phyloP scores from a whole-genome alignment of 202 grass and related monocot species.

The Schoenoplectus triqueter region DNA sequence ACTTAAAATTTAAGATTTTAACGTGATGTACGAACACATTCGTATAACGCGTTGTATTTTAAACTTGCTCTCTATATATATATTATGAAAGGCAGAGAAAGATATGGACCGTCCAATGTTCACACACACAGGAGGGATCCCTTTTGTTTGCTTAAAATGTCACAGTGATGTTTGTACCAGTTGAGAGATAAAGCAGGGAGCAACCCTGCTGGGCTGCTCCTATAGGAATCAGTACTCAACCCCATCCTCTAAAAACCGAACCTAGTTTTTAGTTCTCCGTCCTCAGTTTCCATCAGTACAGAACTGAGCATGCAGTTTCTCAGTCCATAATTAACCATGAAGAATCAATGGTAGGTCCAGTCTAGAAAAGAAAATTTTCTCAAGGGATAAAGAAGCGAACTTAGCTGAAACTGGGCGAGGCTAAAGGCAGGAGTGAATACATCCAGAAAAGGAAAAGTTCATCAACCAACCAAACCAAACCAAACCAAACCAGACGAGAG shows the following conservation, averaged over 20 bases:
- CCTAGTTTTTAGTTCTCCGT: conserved; percentile 15
- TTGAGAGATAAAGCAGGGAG: not conserved
- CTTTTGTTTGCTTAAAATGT: conserved; percentile 1
- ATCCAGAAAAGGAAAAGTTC: conserved; percentile 18
- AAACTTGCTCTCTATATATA: no score
- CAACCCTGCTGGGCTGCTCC: not conserved
- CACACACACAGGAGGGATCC: not conserved
- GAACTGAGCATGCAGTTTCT: not conserved
- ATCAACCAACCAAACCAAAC: not conserved
- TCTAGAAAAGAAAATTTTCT: conserved; percentile 23
- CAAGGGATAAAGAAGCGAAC: conserved; percentile 5
- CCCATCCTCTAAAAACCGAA: not conserved
- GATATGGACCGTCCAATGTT: not conserved
- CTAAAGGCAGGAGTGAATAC: conserved; percentile 38
- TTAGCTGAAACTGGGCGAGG: conserved; percentile 8
- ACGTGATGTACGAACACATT: no score
- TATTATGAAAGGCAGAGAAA: no score
- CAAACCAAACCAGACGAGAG: not conserved
- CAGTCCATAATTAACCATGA: conserved; percentile 15
- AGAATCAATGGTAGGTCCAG: not conserved
- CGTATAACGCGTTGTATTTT: no score
- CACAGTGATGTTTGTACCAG: not conserved
- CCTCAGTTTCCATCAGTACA: not conserved
- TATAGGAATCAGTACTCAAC: conserved; percentile 25
- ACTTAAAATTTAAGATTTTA: no score